Base-by-base conservation (phyloP, 2,329 filamentous ascomycete genomes). In the Exophiala lecanii-corni region DNA sequence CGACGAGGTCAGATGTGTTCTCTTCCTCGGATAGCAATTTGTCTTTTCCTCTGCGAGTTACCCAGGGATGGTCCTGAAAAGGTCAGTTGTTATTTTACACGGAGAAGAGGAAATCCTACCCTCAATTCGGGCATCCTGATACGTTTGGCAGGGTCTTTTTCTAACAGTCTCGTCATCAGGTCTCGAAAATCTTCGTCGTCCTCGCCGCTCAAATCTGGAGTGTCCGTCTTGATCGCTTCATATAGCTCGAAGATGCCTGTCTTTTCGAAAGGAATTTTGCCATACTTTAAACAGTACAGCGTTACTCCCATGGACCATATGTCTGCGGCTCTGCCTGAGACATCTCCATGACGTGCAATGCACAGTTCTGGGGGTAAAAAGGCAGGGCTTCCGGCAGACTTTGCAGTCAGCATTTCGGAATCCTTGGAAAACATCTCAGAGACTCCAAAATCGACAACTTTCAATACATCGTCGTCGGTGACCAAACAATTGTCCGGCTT, bases 241-340 rank as follows among this genome's bases (percentile, higher is more conserved):
- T 94, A 97, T 50, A 97, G 78, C 38, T 95, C 89, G 43, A 96
- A 71, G 47, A 96, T 81, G 13, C 80, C 81, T 4, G 78, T 71
- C 43, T 83, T 78, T 57, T 89, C 84, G 59, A 97, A 98, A 0
- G 92, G 92, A 49, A 98, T 83, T 37, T 72, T 75, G 21, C 92
- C 92, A 58, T 94, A 97, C 48, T 85, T 82, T 28, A 98, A 74
- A 62, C 92, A 98, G 62, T 91, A 97, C 2, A 98, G 71, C 2
- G 89, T 94, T 6, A 96, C 83, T 5, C 92, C 92, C 91, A 97
- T 97, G 3, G 91, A 94, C 92, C 92, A 98, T 41, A 98, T 89
- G 64, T 98, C 92, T 3, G 88, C 88, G 3, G 91, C 89, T 56
- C 80, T 85, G 9, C 92, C 92, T 2, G 86, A 91, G 1, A 97